Base-by-base conservation (phyloP, 1,284 basidiomycete genomes). In the Testicularia cyperi region DNA sequence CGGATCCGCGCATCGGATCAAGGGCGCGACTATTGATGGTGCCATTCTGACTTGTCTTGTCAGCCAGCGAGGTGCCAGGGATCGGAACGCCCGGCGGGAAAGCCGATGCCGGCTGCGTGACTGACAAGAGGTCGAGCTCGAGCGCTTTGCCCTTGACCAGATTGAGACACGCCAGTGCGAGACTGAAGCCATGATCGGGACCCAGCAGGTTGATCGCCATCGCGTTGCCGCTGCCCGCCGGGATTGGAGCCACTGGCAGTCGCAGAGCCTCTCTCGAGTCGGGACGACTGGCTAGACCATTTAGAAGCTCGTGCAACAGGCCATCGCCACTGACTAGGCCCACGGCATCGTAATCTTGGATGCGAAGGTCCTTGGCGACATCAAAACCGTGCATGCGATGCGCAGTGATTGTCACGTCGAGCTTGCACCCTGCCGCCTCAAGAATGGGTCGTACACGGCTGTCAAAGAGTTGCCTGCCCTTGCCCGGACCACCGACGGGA, bases 261-360 rank as follows among this genome's bases (percentile, higher is more conserved):
- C 51, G 28, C 34, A 97, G 83, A 0, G 90, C 92, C 33, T 80
- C 81, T 15, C 79, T 77, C 0, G 88, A 86, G 40, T 88, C 82
- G 8, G 80, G 74, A 42, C 91, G 86, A 30, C 83, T 79, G 1
- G 88, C 87, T 37, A 96, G 84, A 2, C 92, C 95, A 72, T 98
- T 97, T 70, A 95, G 73, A n/a, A 94, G 81, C 77, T 97, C 92
- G 72, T 92, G 89, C 7, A 92, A 74, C 30, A 91, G 81, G 5
- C 92, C 92, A 74, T 97, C 92, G 0, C 92, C 92, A 0, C 90
- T 92, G 18, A 94, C 83, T 7, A 85, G 79, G n/a, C 89, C 83
- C 24, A 96, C 78, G 0, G 86, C 89, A 67, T 81, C 80, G 60
- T 43, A 68, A 90, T 53, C 29, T 9, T 82, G 79, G 1, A 91